phyloP scores from a whole-genome alignment of 257 asterid genomes.

The Verbascum thapsus region DNA sequence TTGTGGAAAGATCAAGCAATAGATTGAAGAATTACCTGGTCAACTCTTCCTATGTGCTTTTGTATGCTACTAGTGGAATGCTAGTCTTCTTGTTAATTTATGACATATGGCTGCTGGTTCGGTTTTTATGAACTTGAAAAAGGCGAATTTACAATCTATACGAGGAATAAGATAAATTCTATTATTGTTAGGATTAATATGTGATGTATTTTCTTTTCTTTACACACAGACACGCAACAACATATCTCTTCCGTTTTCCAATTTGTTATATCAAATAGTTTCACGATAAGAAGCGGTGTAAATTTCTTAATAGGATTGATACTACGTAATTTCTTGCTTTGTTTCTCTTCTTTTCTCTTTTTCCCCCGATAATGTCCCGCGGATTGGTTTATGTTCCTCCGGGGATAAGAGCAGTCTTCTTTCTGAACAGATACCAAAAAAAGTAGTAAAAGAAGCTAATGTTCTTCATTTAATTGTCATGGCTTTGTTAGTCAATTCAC shows the following conservation, averaged over 20 bases:
- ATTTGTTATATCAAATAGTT: too few relatives aligned
- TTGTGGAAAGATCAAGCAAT: too few relatives aligned
- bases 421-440: constrained; percentile 1
- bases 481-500: constrained; percentile 29
- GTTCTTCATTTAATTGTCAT: constrained; percentile 27
- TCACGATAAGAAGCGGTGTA: too few relatives aligned
- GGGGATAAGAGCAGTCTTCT: neutral
- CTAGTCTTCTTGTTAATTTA: too few relatives aligned
- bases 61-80: constrained; percentile 14
- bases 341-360: constrained; percentile 5
- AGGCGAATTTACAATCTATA: too few relatives aligned
- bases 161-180: constrained; percentile 8
- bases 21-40: constrained; percentile 9
- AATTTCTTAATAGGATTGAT: too few relatives aligned
- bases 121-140: too few relatives aligned
- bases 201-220: too few relatives aligned
- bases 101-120: too few relatives aligned
- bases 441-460: neutral
- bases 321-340: too few relatives aligned
- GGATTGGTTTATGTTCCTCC: constrained; percentile 15
- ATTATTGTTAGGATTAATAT: neutral
- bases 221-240: too few relatives aligned
- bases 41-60: constrained; percentile 15
- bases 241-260: too few relatives aligned
- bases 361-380: neutral